These are phyloP conservation scores for Elaeis oleifera DNA, from an alignment of 202 grass and related monocot species.

Conservation along the genomic window DNA sequence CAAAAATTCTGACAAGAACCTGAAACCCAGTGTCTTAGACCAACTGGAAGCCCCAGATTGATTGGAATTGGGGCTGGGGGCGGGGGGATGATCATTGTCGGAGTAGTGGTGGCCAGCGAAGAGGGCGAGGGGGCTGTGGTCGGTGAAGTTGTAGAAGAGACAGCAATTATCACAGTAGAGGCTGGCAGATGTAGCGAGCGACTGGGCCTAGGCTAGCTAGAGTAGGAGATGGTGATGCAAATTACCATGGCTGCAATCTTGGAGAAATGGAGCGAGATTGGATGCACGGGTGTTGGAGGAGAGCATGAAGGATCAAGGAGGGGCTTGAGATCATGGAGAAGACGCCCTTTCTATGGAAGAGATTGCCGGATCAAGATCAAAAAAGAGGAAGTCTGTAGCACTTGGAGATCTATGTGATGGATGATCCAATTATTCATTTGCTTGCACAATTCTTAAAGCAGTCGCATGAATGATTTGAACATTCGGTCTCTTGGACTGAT, in stretches of 20 bases:
- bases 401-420: too few species aligned
- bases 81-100: slow-evolving; percentile 20
- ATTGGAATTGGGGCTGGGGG: neutral
- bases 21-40: slow-evolving; percentile 32
- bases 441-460: too few species aligned
- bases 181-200: slow-evolving; percentile 42
- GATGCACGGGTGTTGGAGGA: slow-evolving; percentile 25
- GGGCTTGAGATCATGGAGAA: neutral
- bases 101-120: slow-evolving; percentile 27
- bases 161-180: slow-evolving; percentile 48
- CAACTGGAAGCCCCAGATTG: slow-evolving; percentile 14
- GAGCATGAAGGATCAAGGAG: slow-evolving; percentile 2
- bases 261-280: slow-evolving; percentile 17
- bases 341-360: neutral
- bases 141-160: slow-evolving; percentile 24
- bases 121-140: slow-evolving; percentile 21
- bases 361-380: neutral
- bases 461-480: too few species aligned
- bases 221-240: slow-evolving; percentile 57
- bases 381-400: neutral
- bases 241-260: slow-evolving; percentile 72
- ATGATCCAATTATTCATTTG: too few species aligned
- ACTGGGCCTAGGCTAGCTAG: slow-evolving; percentile 66
- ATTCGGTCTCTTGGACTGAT: too few species aligned
- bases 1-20: neutral